These are phyloP conservation scores for Penicillium corylophilum DNA, from an alignment of 2,329 filamentous ascomycete genomes.

Conservation along the genomic window DNA sequence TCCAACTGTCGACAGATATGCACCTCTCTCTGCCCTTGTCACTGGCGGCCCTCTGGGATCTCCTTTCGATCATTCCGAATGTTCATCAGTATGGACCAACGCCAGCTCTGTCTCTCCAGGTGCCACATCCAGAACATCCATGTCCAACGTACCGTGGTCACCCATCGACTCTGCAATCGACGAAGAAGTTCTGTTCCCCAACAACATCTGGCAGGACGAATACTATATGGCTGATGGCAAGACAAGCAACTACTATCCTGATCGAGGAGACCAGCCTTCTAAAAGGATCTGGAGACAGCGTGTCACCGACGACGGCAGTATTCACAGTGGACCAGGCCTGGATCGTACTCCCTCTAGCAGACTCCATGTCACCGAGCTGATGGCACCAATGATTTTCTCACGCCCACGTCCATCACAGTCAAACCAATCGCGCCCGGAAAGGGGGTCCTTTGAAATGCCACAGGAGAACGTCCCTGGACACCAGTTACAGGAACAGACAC, in stretches of 20 bases:
- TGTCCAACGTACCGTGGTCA: slow-evolving; percentile 19
- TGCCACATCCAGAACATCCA: slow-evolving; percentile 16
- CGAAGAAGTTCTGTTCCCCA: slow-evolving; percentile 22
- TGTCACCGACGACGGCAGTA: slow-evolving; percentile 18
- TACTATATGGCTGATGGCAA: slow-evolving; percentile 33
- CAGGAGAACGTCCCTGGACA: neutral
- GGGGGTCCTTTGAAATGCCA: neutral
- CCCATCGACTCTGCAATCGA: slow-evolving; percentile 21
- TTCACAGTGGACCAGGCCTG: slow-evolving; percentile 21
- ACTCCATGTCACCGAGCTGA: slow-evolving; percentile 19
- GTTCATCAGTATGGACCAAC: slow-evolving; percentile 6
- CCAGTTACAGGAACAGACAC: neutral
- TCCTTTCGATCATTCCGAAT: slow-evolving; percentile 3
- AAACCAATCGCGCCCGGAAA: neutral
- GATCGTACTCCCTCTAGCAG: slow-evolving; percentile 18
- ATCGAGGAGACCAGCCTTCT: slow-evolving; percentile 24
- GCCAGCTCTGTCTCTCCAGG: slow-evolving; percentile 15
- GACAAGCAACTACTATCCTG: slow-evolving; percentile 20
- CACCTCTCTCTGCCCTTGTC: neutral
- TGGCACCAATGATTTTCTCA: slow-evolving; percentile 2
- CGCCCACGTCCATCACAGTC: neutral
- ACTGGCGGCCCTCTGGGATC: neutral
- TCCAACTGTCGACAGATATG: neutral
- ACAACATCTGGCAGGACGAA: slow-evolving; percentile 21
- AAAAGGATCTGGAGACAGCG: slow-evolving; percentile 17